Conservation (phyloP, 345 rosid species). For the Corchorus capsularis region DNA sequence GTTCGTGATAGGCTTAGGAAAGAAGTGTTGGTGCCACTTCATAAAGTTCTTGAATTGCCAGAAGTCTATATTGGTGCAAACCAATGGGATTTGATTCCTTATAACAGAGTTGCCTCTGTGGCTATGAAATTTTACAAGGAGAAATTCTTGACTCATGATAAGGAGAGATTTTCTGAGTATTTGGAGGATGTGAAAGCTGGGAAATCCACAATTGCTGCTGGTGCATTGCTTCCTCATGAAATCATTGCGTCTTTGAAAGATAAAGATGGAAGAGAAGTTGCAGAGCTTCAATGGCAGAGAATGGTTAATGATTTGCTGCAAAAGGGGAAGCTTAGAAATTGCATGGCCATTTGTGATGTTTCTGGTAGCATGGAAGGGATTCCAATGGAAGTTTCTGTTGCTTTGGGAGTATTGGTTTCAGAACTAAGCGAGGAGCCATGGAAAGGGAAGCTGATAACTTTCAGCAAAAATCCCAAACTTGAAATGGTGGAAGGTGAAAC, state of each 20-base stretch:
- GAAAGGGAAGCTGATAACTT: conserved; percentile 64
- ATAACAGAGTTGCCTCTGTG: too few relatives aligned
- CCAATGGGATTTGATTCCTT: too few relatives aligned
- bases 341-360: conserved; percentile 60
- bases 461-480: conserved; percentile 42
- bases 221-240: conserved; percentile 42
- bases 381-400: conserved; percentile 64
- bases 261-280: too few relatives aligned
- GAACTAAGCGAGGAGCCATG: conserved; percentile 62
- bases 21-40: conserved; percentile 54
- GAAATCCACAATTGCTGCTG: conserved; percentile 53
- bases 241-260: too few relatives aligned
- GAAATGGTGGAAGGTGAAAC: conserved; percentile 38
- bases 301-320: conserved; percentile 17
- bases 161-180: conserved; percentile 42
- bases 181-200: conserved; percentile 48
- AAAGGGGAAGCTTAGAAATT: conserved; percentile 49
- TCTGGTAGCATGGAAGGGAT: conserved; percentile 49
- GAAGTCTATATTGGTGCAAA: too few relatives aligned
- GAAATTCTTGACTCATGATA: conserved; percentile 50
- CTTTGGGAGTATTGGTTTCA: conserved; percentile 52
- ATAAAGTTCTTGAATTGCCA: too few relatives aligned
- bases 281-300: too few relatives aligned
- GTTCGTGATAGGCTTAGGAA: conserved; percentile 63
- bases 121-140: conserved; percentile 25